phyloP scores from a whole-genome alignment of 1,139 yeast species.

The Lodderomyces jiufengensis region DNA sequence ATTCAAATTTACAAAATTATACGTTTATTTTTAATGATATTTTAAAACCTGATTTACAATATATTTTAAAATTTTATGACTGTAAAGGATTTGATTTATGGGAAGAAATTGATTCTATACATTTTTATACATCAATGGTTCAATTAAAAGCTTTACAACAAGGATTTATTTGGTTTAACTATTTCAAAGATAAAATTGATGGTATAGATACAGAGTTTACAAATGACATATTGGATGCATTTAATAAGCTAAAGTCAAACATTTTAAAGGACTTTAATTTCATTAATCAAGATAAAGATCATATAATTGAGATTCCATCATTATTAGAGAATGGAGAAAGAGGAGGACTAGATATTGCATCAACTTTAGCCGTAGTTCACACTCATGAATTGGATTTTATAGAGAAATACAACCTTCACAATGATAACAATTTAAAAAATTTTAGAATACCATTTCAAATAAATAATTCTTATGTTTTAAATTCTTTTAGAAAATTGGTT shows the following conservation, averaged over 20 bases:
- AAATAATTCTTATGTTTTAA: constrained; percentile 50
- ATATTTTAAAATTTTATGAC: constrained; percentile 34
- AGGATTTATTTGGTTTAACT: constrained; percentile 49
- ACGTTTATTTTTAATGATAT: constrained; percentile 47
- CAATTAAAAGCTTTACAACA: constrained; percentile 67
- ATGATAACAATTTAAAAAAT: constrained; percentile 15
- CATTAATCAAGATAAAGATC: constrained; percentile 28
- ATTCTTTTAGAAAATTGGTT: constrained; percentile 56
- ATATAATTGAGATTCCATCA: constrained; percentile 68
- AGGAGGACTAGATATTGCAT: constrained; percentile 77
- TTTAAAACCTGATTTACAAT: constrained; percentile 68
- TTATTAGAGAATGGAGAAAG: constrained; percentile 40
- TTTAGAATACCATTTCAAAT: constrained; percentile 55
- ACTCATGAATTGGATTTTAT: constrained; percentile 36
- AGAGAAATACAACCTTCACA: constrained; percentile 1
- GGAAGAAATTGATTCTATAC: constrained; percentile 80
- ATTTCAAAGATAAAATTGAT: constrained; percentile 27
- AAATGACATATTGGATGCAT: constrained; percentile 3
- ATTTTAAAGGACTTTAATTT: constrained; percentile 16
- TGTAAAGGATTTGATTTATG: constrained; percentile 73
- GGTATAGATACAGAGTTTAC: constrained; percentile 17
- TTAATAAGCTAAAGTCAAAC: neutral
- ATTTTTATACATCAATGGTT: constrained; percentile 73
- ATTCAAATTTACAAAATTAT: constrained; percentile 20
- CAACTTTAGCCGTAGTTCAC: constrained; percentile 64